Evolutionary conservation across 306 rosid genomes (phyloP), one percentile per base, ranked within the genome.

Genomic region (Abrus pulchellus): DNA sequence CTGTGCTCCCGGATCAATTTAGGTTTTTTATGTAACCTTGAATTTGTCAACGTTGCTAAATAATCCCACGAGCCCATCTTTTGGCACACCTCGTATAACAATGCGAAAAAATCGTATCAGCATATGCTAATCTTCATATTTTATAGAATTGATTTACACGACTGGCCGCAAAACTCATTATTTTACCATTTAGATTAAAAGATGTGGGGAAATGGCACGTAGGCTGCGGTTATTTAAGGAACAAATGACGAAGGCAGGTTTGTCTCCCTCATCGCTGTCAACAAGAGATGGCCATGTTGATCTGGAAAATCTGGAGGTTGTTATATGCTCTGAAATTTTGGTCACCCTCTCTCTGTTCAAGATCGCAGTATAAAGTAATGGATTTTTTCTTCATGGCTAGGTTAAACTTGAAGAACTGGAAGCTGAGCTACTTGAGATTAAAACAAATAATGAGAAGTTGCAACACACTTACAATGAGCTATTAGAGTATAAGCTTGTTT

Each of bases 151-250:
- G 45, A 49, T 75, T 75, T 32, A 3, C 41, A 44, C 32, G 36
- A 64, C 30, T 72, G 54, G 40, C 20, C 20, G 20, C 20, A 80
- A 76, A 76, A 47, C 30, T 27, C 68, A 62, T 44, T 68, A 69
- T 68, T 81, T 75, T 86, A 66, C 44, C 50, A 9, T 75, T 70
- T 83, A 90, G 97, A 85, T 91, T 44, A 91, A 90, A 87, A 78
- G 94, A 87, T 92, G 97, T 71, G 94, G 92, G 43, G 97, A 94
- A 80, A 89, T 94, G 98, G 90, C 89, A 8, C 85, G 97, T 33
- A 85, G 82, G 70, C 84, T 94, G 43, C 88, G 97, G 6, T 88
- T 90, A 83, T 90, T 90, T 74, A 86, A 74, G 85, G 98, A 94
- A 6, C 97, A 92, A 86, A 92, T 94, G 94, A 45, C 30, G 63